Base-by-base conservation (phyloP, 441 rosid species). In the Erodium trifolium region DNA sequence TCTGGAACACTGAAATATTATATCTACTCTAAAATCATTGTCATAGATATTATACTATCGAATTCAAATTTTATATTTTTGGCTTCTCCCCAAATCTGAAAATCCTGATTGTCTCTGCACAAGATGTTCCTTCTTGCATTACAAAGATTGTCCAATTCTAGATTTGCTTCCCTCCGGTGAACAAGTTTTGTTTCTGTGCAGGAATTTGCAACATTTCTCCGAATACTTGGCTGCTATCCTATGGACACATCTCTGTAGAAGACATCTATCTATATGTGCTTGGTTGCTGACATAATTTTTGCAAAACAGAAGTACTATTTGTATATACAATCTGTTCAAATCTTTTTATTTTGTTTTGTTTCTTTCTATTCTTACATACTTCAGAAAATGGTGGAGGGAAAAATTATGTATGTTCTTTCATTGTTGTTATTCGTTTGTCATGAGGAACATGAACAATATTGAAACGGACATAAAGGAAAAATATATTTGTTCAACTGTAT, bases 201-300 rank as follows among this genome's bases (percentile, higher is more conserved):
- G 74, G 74, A 71, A 19, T 71, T 71, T 12, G 74, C 70, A 1
- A 71, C 70, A 41, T 71, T 71, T 59, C 70, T 71, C 65, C 65
- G 70, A 4, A 68, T 71, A 17, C 69, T 71, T 5, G 74, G 74
- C 17, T 71, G 70, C 70, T 71, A 71, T 71, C 70, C 74, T 18
- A 57, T 57, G 37, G 66, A 66, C 53, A 49, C 69, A 14, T 37
- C 37, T 16, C 17, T 71, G 14, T 71, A 23, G 27, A 23, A 66
- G 70, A 13, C 57, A 49, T 49, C 59, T 0, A 49, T 49, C 59
- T 0, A 23, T 23, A 23, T 23, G 59, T 51, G 8, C 59, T 51
- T 51, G 59, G 59, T 51, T 51, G 59, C 18, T 43, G 9, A 11
- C 49, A 43, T 43, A 43, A 0, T 43, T 43, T 43, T 43, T 43